These are phyloP conservation scores for Globisporangium heterothallicum DNA, from an alignment of 352 stramenopile species.

Conservation along the genomic window DNA sequence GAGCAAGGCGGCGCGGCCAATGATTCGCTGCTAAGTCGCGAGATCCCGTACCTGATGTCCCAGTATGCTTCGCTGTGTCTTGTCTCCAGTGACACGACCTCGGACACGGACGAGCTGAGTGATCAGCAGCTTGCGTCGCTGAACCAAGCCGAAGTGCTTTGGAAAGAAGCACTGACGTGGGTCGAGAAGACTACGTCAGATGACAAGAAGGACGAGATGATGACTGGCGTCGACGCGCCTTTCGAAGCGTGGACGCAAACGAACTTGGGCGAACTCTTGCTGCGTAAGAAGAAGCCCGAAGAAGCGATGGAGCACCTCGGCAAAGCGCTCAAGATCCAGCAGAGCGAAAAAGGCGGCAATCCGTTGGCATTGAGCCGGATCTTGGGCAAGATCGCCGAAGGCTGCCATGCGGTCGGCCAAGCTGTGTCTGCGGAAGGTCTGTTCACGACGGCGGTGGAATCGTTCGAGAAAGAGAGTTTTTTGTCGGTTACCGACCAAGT, in stretches of 20 bases:
- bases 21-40: constrained; percentile 46
- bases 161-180: constrained; percentile 60
- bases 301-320: constrained; percentile 67
- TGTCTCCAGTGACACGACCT: constrained; percentile 33
- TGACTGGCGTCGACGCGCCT: constrained; percentile 41
- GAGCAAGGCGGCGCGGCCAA: constrained; percentile 26
- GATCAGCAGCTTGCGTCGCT: constrained; percentile 42
- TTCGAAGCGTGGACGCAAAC: constrained; percentile 68
- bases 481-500: constrained; percentile 54
- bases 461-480: constrained; percentile 54
- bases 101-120: constrained; percentile 23
- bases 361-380: constrained; percentile 58
- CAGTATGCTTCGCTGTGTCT: constrained; percentile 64
- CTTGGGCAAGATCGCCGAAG: constrained; percentile 59
- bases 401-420: constrained; percentile 54
- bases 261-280: constrained; percentile 62
- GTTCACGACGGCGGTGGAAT: constrained; percentile 61
- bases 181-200: constrained; percentile 45
- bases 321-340: constrained; percentile 56
- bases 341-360: constrained; percentile 40
- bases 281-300: constrained; percentile 51
- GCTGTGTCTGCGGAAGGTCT: constrained; percentile 68
- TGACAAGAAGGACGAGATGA: constrained; percentile 38
- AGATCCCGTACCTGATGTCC: constrained; percentile 67
- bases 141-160: constrained; percentile 62